phyloP scores from a whole-genome alignment of 495 filamentous ascomycete species.

The Staphylotrichum tortipilum region DNA sequence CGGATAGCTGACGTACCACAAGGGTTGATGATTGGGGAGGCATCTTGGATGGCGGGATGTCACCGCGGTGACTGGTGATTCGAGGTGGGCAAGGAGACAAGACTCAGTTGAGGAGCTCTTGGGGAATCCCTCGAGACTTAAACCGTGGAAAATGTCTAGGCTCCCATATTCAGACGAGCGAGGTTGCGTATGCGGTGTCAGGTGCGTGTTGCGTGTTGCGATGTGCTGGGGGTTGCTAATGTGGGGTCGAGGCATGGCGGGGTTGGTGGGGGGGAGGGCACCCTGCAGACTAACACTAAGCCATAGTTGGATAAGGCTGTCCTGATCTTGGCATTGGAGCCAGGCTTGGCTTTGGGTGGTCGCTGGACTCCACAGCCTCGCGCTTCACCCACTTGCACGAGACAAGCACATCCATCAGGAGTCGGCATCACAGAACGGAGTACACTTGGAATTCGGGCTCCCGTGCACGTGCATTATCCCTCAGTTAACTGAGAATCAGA shows the following conservation, averaged over 20 bases:
- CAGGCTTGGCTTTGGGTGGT: too few species aligned
- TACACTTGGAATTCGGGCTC: too few species aligned
- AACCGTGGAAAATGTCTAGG: background rate
- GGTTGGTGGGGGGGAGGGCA: background rate
- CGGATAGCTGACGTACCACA: conserved; percentile 5
- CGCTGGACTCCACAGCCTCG: too few species aligned
- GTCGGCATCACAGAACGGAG: too few species aligned
- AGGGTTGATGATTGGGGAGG: conserved; percentile 6
- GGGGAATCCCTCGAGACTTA: background rate
- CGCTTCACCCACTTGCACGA: too few species aligned
- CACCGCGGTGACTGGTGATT: background rate
- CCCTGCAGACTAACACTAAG: background rate
- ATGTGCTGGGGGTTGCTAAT: background rate
- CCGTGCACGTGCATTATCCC: too few species aligned
- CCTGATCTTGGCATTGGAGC: background rate
- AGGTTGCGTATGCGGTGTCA: conserved; percentile 6
- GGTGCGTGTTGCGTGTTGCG: background rate
- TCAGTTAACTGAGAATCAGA: too few species aligned
- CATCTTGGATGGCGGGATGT: background rate
- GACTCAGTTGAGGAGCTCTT: background rate
- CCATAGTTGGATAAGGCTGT: background rate
- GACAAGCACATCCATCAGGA: too few species aligned
- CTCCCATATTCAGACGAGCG: conserved; percentile 2
- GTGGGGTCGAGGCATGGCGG: conserved; percentile 1
- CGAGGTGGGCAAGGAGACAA: background rate